Conservation (phyloP, 2,329 filamentous ascomycete species). For the Stagonosporopsis rhizophila region DNA sequence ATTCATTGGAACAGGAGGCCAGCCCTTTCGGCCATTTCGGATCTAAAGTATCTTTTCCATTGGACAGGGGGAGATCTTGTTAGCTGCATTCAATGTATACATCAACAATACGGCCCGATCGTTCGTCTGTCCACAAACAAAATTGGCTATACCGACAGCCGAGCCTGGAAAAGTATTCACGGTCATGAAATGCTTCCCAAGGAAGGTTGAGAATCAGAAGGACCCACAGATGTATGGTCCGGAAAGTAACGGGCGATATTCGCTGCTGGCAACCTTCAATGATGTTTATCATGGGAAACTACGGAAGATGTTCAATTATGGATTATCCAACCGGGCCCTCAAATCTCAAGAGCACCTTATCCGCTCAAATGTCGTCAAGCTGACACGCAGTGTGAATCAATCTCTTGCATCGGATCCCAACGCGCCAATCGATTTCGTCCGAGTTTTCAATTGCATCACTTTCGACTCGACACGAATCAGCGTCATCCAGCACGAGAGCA, state of each 20-base stretch:
- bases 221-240: background rate
- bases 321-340: conserved; percentile 44
- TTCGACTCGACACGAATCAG: background rate
- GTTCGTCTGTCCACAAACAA: background rate
- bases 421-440: too few species aligned
- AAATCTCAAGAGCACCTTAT: conserved; percentile 44
- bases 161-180: conserved; percentile 2
- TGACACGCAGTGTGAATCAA: conserved; percentile 28
- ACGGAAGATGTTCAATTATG: conserved; percentile 41
- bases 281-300: conserved; percentile 40
- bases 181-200: background rate
- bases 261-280: conserved; percentile 15
- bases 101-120: too few species aligned
- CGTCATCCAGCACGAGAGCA: background rate
- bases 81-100: too few species aligned
- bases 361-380: conserved; percentile 43
- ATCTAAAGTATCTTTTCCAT: too few species aligned
- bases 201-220: background rate
- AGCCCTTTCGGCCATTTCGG: too few species aligned
- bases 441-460: too few species aligned
- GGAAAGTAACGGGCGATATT: background rate
- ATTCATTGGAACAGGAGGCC: too few species aligned
- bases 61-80: too few species aligned
- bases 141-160: background rate
- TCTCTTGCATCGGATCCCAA: too few species aligned